phyloP scores from a whole-genome alignment of 164 flowering plant species.

The Hamamelis virginiana region DNA sequence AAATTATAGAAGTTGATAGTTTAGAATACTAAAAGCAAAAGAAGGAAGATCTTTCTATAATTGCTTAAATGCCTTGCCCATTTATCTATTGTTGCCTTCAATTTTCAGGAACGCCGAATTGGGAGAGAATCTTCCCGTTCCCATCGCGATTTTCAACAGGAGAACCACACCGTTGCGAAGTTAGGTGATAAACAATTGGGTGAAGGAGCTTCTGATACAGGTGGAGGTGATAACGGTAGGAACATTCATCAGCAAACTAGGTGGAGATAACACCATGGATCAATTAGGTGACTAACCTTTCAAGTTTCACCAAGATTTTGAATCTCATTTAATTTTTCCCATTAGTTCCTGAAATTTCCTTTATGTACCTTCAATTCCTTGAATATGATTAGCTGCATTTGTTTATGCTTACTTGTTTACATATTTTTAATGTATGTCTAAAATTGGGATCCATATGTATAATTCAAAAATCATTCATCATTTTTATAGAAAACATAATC shows the following conservation, averaged over 20 bases:
- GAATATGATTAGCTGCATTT: slow-evolving; percentile 12
- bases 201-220: slow-evolving; percentile 33
- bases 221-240: slow-evolving; percentile 41
- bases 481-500: slow-evolving; percentile 17
- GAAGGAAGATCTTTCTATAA: not conserved
- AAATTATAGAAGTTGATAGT: slow-evolving; percentile 3
- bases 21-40: not conserved
- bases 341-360: not conserved
- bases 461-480: slow-evolving; percentile 11
- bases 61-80: slow-evolving; percentile 1
- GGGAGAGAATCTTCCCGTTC: slow-evolving; percentile 40
- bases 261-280: slow-evolving; percentile 31
- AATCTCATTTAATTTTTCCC: not conserved
- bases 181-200: slow-evolving; percentile 23
- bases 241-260: slow-evolving; percentile 33
- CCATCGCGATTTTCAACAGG: slow-evolving; percentile 25
- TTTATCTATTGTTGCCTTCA: not conserved
- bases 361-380: slow-evolving; percentile 4
- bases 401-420: slow-evolving; percentile 1
- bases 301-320: slow-evolving; percentile 15
- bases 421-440: slow-evolving; percentile 5
- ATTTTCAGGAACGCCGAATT: slow-evolving; percentile 45
- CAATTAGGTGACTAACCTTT: slow-evolving; percentile 28
- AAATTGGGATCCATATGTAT: slow-evolving; percentile 16
- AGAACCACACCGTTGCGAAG: slow-evolving; percentile 21